These are phyloP conservation scores for Pseudogymnoascus sp. DNA, from an alignment of 2,329 filamentous ascomycete genomes.

Conservation along the genomic window DNA sequence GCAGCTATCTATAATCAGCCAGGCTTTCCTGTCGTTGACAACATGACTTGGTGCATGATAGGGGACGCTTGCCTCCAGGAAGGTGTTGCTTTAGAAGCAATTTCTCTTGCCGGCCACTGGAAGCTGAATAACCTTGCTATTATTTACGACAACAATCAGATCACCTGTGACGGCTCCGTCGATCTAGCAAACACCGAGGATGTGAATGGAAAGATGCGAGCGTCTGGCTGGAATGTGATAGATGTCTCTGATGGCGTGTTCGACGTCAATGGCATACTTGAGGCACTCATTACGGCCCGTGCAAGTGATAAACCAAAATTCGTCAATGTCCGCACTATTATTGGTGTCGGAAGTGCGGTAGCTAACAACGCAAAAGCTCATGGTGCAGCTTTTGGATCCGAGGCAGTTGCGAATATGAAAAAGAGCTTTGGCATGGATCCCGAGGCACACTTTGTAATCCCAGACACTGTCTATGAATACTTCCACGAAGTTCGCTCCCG, in stretches of 20 bases:
- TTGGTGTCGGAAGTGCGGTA: conserved; percentile 33
- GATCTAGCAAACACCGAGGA: conserved; percentile 38
- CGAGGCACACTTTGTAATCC: neutral
- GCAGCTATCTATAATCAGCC: conserved; percentile 35
- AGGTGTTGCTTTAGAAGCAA: conserved; percentile 37
- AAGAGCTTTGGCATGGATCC: conserved; percentile 24
- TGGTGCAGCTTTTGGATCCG: conserved; percentile 37
- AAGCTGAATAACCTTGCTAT: conserved; percentile 37
- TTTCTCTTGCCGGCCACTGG: conserved; percentile 33
- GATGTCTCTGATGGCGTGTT: conserved; percentile 36
- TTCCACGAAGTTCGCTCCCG: too few relatives aligned
- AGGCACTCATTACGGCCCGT: conserved; percentile 22
- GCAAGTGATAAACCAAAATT: conserved; percentile 36
- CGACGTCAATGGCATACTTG: neutral
- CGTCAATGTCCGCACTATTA: conserved; percentile 39
- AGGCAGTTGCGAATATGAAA: conserved; percentile 14
- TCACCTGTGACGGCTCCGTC: conserved; percentile 38
- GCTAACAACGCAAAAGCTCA: conserved; percentile 39
- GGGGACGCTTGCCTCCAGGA: conserved; percentile 40
- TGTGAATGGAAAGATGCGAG: conserved; percentile 38
- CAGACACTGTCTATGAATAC: neutral
- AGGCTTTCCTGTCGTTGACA: conserved; percentile 32
- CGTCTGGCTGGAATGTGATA: conserved; percentile 37
- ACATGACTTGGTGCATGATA: conserved; percentile 38
- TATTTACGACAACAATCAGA: conserved; percentile 40